These are phyloP conservation scores for Malus hybrid DNA, from an alignment of 331 rosid genomes.

Conservation along the genomic window DNA sequence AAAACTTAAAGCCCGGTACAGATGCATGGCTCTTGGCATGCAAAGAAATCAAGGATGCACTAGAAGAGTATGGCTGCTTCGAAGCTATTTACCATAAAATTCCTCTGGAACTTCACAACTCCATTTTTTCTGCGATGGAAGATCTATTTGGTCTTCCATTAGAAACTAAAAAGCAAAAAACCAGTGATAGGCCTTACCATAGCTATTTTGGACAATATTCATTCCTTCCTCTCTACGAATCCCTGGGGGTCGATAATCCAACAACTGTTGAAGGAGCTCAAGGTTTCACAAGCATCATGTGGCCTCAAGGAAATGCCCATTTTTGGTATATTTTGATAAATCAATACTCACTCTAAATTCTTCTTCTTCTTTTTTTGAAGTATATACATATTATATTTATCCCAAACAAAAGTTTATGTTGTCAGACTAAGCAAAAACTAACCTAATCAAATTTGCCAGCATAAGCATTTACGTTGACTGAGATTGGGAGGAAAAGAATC, in stretches of 20 bases:
- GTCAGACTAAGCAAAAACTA: neutral
- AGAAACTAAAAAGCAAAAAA: slow-evolving; percentile 8
- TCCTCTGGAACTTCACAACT: neutral
- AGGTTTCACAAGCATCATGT: slow-evolving; percentile 17
- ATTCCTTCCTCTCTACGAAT: slow-evolving; percentile 7
- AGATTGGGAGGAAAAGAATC: too few relatives aligned
- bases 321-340: neutral
- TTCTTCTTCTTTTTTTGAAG: too few relatives aligned
- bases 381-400: too few relatives aligned
- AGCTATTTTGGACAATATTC: slow-evolving; percentile 5
- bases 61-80: slow-evolving; percentile 62
- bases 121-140: neutral
- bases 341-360: too few relatives aligned
- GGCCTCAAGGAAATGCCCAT: slow-evolving; percentile 12
- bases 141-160: slow-evolving; percentile 16
- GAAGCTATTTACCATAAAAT: slow-evolving; percentile 30
- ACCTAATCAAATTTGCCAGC: neutral
- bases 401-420: too few relatives aligned
- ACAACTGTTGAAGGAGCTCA: slow-evolving; percentile 14
- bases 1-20: slow-evolving; percentile 12
- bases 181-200: slow-evolving; percentile 3
- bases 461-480: too few relatives aligned
- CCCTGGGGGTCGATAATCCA: slow-evolving; percentile 1
- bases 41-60: slow-evolving; percentile 43
- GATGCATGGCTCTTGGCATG: slow-evolving; percentile 47